Conservation (phyloP, 805 yeast species). For the Nakazawaea wickerhamii region DNA sequence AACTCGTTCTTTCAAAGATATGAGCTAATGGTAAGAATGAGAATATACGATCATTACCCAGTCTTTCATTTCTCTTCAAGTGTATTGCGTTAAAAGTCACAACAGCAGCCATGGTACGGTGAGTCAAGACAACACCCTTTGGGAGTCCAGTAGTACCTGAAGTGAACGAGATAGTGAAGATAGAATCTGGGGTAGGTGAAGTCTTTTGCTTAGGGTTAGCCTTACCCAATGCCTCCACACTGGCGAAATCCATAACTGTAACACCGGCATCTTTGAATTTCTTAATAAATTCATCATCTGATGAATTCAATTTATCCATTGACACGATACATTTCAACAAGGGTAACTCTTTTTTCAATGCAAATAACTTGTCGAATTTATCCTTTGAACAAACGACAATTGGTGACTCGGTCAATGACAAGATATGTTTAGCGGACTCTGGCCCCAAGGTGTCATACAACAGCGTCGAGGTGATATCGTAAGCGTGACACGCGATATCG, state of each 20-base stretch:
- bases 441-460: constrained; percentile 56
- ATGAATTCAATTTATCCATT: constrained; percentile 40
- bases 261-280: constrained; percentile 34
- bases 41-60: constrained; percentile 2
- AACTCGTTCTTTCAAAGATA: constrained; percentile 17
- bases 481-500: constrained; percentile 63
- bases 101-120: constrained; percentile 42
- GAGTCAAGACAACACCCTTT: constrained; percentile 69
- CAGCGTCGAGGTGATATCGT: constrained; percentile 48
- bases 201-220: neutral
- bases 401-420: constrained; percentile 58
- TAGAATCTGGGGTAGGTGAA: constrained; percentile 22
- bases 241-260: constrained; percentile 34
- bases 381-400: constrained; percentile 45
- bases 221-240: constrained; percentile 28
- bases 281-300: constrained; percentile 26
- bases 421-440: constrained; percentile 56
- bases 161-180: constrained; percentile 40
- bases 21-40: constrained; percentile 17
- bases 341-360: constrained; percentile 32
- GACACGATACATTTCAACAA: constrained; percentile 48
- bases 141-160: constrained; percentile 79
- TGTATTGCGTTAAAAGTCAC: constrained; percentile 19
- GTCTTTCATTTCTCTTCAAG: neutral
- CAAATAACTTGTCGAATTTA: constrained; percentile 44